phyloP scores from a whole-genome alignment of 148 eudicot species.

The Cornus suecica region DNA sequence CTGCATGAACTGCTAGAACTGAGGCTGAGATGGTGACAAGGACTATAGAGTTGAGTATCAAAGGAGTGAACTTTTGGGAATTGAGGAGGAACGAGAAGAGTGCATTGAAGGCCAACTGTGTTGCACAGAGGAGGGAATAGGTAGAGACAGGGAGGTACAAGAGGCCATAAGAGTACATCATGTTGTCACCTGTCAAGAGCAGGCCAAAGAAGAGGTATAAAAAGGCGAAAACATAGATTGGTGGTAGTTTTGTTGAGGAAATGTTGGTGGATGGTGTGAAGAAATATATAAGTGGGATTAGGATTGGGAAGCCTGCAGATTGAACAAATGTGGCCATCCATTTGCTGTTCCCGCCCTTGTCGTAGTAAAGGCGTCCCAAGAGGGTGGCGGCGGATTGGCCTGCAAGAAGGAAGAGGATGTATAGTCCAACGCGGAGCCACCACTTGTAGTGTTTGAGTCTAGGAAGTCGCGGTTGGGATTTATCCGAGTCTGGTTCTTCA shows the following conservation, averaged over 20 bases:
- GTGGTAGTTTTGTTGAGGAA: neutral
- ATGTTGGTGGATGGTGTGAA: slow-evolving; percentile 10
- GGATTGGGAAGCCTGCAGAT: slow-evolving; percentile 45
- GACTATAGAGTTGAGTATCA: slow-evolving; percentile 39
- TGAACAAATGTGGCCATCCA: slow-evolving; percentile 55
- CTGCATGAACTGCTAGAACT: slow-evolving; percentile 32
- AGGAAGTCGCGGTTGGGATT: neutral
- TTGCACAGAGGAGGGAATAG: slow-evolving; percentile 44
- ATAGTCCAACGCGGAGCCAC: slow-evolving; percentile 33
- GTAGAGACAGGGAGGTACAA: slow-evolving; percentile 55
- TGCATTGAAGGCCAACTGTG: slow-evolving; percentile 57
- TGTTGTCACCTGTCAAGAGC: slow-evolving; percentile 26
- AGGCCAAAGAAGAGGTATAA: slow-evolving; percentile 36
- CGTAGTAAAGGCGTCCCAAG: slow-evolving; percentile 40
- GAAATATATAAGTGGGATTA: slow-evolving; percentile 17
- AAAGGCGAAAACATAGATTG: slow-evolving; percentile 13
- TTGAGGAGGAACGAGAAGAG: slow-evolving; percentile 41
- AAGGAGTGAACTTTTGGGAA: slow-evolving; percentile 43
- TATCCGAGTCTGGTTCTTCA: neutral
- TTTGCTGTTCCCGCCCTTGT: slow-evolving; percentile 54
- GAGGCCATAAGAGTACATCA: slow-evolving; percentile 44
- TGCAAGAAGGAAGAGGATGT: slow-evolving; percentile 26
- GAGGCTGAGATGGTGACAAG: slow-evolving; percentile 45
- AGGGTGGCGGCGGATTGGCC: slow-evolving; percentile 38
- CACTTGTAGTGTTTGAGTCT: slow-evolving; percentile 19